Base-by-base conservation (phyloP, 2,329 filamentous ascomycete species). In the Exophiala viscosa region DNA sequence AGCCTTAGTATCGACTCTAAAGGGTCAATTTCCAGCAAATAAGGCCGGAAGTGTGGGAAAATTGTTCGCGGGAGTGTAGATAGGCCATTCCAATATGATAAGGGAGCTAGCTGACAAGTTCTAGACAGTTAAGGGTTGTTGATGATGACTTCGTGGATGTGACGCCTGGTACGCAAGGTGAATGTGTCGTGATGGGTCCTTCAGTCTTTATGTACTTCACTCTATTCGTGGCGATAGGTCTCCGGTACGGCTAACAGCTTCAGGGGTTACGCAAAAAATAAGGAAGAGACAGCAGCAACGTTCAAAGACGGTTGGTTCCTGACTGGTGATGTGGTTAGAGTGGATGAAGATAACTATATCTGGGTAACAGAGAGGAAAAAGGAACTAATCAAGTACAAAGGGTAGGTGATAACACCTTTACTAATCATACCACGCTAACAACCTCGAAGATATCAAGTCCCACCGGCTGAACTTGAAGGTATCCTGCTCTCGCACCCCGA, bases 401-500 rank as follows among this genome's bases (percentile, higher is more conserved):
- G 60, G 23, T 48, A 44, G 20, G 10, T 23, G 13, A 54, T 31
- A 49, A 39, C 15, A 59, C 55, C 9, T 48, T 51, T 17, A 32
- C 54, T 31, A 38, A 45, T 10, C 52, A 28, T 28, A 28, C 23
- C 23, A 28, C 23, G 23, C 23, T 28, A 28, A 28, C 3, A 28
- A 28, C 23, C 23, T 28, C 23, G 23, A 28, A 50, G 80, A 1
- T 58, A 50, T 14, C 49, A 76, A 66, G 73, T 76, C 1, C 65
- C 73, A 2, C 75, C 75, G 0, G 71, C 74, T 1, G 75, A 77
- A 52, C 60, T 78, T 10, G 75, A 78, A 58, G 67, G 65, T 1
- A 62, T 73, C 2, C 66, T 78, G 1, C 65, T 75, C 4, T 66
- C 68, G 33, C 73, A 76, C 55, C 69, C 72, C 1, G 65, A 62